phyloP scores from a whole-genome alignment of 2,329 filamentous ascomycete species.

The Acephala macrosclerotiorum region DNA sequence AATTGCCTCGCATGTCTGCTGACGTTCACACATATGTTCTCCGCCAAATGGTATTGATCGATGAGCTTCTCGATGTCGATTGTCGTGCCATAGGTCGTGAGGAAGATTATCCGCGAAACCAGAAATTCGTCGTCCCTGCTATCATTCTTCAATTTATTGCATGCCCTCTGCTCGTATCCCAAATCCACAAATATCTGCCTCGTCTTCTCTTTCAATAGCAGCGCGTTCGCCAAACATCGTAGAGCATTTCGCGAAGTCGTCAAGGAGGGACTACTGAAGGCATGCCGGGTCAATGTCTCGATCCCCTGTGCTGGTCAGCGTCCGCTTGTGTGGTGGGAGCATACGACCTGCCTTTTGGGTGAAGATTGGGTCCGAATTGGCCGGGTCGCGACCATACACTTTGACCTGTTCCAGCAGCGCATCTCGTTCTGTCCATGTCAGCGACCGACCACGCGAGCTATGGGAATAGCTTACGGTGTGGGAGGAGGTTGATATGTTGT shows the following conservation, averaged over 20 bases:
- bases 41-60: conserved; percentile 69
- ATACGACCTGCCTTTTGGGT: conserved; percentile 68
- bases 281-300: conserved; percentile 73
- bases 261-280: conserved; percentile 70
- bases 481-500: conserved; percentile 61
- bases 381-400: conserved; percentile 75
- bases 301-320: conserved; percentile 67
- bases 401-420: conserved; percentile 74
- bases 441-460: conserved; percentile 1
- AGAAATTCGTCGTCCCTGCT: conserved; percentile 88
- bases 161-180: conserved; percentile 71
- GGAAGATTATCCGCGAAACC: conserved; percentile 77
- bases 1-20: conserved; percentile 70
- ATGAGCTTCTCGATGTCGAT: conserved; percentile 71
- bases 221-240: conserved; percentile 83
- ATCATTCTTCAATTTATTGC: conserved; percentile 75
- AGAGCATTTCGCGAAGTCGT: conserved; percentile 77
- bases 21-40: conserved; percentile 74
- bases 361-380: conserved; percentile 82
- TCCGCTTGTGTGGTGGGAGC: conserved; percentile 21
- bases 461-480: conserved; percentile 60
- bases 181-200: conserved; percentile 78
- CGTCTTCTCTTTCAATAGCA: conserved; percentile 73
- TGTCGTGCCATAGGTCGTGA: conserved; percentile 80
- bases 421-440: conserved; percentile 62